Evolutionary conservation across 2,329 filamentous ascomycete genomes (phyloP).

Genomic region (Fusarium sacchari): DNA sequence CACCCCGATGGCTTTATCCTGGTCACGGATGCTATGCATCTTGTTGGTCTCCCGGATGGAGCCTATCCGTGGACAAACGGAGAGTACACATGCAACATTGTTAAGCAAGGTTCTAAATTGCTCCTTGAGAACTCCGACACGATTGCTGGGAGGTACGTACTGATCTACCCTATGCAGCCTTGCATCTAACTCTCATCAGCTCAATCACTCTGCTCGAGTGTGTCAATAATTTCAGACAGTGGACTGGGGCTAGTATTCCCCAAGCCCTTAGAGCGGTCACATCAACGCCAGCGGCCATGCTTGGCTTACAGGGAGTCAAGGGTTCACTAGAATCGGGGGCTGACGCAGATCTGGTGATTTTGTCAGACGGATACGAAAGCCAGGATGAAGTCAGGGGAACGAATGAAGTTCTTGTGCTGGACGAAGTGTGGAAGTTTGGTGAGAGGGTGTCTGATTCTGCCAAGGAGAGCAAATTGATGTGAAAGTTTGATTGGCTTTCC

Average conservation of each 20-base stretch:
- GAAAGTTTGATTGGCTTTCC: conserved; percentile 9
- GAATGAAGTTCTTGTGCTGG: conserved; percentile 66
- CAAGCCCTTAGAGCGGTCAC: conserved; percentile 79
- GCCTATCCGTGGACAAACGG: conserved; percentile 87
- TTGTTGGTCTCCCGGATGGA: conserved; percentile 85
- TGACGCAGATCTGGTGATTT: conserved; percentile 75
- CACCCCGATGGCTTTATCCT: conserved; percentile 87
- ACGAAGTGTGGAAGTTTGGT: conserved; percentile 85
- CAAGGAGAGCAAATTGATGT: conserved; percentile 25
- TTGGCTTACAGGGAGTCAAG: conserved; percentile 74
- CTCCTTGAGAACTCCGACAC: conserved; percentile 81
- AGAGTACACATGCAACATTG: conserved; percentile 64
- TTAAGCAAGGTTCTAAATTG: conserved; percentile 78
- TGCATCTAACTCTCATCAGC: conserved; percentile 49
- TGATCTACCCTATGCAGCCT: background rate
- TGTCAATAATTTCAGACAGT: conserved; percentile 81
- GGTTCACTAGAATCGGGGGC: conserved; percentile 71
- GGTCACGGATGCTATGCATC: conserved; percentile 91
- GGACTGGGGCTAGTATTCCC: conserved; percentile 74
- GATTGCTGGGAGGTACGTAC: conserved; percentile 78
- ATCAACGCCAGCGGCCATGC: conserved; percentile 78
- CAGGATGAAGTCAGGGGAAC: conserved; percentile 49
- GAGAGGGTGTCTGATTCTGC: conserved; percentile 54
- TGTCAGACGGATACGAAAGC: conserved; percentile 62
- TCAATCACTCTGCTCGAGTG: conserved; percentile 82